A percentile compares a stretch with the other conserved stretches of the same genome.
These are phyloP conservation scores for Malassezia brasiliensis DNA, from an alignment of 1,284 basidiomycete species.

Conservation along the genomic window DNA sequence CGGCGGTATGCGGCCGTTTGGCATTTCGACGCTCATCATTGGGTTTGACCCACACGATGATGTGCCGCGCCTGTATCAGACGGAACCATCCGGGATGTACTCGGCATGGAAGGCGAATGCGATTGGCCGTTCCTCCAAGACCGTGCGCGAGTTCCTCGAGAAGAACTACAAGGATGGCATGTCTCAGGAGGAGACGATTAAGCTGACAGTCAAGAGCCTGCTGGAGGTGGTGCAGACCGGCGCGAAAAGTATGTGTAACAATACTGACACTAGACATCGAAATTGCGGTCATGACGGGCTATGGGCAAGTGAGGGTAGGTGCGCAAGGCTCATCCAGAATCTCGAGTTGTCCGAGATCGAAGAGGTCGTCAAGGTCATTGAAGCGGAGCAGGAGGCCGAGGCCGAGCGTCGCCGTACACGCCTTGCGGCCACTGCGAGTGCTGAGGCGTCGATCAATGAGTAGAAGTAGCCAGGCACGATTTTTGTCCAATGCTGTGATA, in stretches of 20 bases:
- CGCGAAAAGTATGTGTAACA: constrained; percentile 62
- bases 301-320: constrained; percentile 32
- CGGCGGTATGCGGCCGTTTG: constrained; percentile 94
- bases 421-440: constrained; percentile 43
- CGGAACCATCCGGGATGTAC: constrained; percentile 90
- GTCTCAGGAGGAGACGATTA: constrained; percentile 77
- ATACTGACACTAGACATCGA: constrained; percentile 32
- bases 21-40: constrained; percentile 90
- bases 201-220: constrained; percentile 87
- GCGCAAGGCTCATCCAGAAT: constrained; percentile 16
- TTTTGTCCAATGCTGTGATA: too few species aligned
- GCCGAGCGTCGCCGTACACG: constrained; percentile 44
- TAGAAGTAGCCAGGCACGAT: background rate
- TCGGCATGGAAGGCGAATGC: constrained; percentile 99
- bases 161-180: constrained; percentile 94
- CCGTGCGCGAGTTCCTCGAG: constrained; percentile 94
- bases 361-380: constrained; percentile 42
- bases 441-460: constrained; percentile 31
- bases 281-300: constrained; percentile 41
- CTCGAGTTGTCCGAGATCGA: constrained; percentile 43
- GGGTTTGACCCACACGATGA: constrained; percentile 92
- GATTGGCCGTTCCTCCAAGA: constrained; percentile 94
- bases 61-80: constrained; percentile 82
- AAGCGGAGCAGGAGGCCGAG: constrained; percentile 43
- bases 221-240: constrained; percentile 98